Percentiles rank a stretch among this genome's conserved stretches.
Evolutionary conservation across 2,329 filamentous ascomycete genomes (phyloP).

Genomic region (Penicillium brevicompactum): DNA sequence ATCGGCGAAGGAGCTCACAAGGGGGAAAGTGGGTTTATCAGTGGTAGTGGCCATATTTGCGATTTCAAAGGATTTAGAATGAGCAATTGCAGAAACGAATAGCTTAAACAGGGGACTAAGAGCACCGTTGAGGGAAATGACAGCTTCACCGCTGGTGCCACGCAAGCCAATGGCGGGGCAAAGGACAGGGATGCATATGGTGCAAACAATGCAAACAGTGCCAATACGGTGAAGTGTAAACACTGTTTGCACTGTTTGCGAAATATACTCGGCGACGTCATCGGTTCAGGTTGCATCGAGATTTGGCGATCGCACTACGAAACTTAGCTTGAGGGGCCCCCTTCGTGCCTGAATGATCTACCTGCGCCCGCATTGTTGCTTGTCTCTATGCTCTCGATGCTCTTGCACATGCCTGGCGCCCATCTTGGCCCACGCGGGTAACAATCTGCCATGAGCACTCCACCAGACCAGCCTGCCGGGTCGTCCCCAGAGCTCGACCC

Average conservation of each 20-base stretch:
- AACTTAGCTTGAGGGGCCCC: not conserved
- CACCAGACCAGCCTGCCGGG: constrained; percentile 21
- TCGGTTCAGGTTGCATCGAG: constrained; percentile 21
- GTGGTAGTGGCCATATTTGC: constrained; percentile 53
- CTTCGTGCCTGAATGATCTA: constrained; percentile 15
- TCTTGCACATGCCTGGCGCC: constrained; percentile 4
- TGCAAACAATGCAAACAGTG: constrained; percentile 31
- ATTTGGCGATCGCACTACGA: constrained; percentile 21
- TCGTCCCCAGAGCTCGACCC: constrained; percentile 18
- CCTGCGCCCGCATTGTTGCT: not conserved
- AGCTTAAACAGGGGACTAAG: constrained; percentile 7
- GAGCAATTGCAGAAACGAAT: constrained; percentile 8
- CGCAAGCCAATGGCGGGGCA: constrained; percentile 30
- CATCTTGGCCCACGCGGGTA: constrained; percentile 6
- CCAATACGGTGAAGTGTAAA: constrained; percentile 19
- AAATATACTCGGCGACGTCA: constrained; percentile 33
- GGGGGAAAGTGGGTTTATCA: constrained; percentile 77
- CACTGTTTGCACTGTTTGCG: constrained; percentile 16
- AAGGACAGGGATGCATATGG: constrained; percentile 9
- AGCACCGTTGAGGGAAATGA: constrained; percentile 10
- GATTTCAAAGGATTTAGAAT: constrained; percentile 8
- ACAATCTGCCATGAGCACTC: constrained; percentile 31
- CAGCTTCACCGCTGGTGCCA: constrained; percentile 34
- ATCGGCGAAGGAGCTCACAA: constrained; percentile 80
- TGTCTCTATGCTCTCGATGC: not conserved